A percentile compares a stretch with the other conserved stretches of the same genome.
phyloP scores from a whole-genome alignment of 306 rosid genomes.

The Calophaca sinica region DNA sequence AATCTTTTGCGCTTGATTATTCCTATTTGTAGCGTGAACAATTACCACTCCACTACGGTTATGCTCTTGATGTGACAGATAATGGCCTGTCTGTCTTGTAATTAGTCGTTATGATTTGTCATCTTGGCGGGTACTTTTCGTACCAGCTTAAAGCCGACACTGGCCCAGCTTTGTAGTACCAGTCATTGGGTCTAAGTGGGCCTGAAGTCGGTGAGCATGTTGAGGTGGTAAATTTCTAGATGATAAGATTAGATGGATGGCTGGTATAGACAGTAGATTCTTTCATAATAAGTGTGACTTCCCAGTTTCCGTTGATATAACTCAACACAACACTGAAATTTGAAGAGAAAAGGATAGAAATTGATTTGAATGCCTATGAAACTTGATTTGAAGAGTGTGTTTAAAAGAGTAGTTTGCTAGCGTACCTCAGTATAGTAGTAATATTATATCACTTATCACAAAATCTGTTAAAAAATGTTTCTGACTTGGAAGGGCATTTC shows the following conservation, averaged over 20 bases:
- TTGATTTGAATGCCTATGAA: not conserved
- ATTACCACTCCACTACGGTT: too few relatives aligned
- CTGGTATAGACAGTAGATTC: not conserved
- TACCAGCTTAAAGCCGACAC: too few relatives aligned
- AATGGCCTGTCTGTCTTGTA: too few relatives aligned
- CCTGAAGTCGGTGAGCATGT: not conserved
- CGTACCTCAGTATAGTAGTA: not conserved
- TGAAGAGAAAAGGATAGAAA: not conserved
- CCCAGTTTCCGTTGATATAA: not conserved
- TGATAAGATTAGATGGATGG: conserved; percentile 16
- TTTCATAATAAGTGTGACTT: conserved; percentile 16
- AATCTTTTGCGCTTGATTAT: too few relatives aligned
- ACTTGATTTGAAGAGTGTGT: not conserved
- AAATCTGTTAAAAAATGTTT: conserved; percentile 23
- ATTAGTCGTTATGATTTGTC: too few relatives aligned
- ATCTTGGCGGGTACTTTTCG: too few relatives aligned
- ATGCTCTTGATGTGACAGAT: too few relatives aligned
- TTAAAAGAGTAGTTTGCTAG: too few relatives aligned
- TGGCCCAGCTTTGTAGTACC: too few relatives aligned
- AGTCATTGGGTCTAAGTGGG: not conserved
- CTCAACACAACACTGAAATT: conserved; percentile 5
- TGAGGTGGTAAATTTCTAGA: not conserved
- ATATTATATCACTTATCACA: not conserved
- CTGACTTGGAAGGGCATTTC: conserved; percentile 2
- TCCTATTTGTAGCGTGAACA: too few relatives aligned